Base-by-base conservation (phyloP, 768 basidiomycete genomes). In the Mycena capillaripes region DNA sequence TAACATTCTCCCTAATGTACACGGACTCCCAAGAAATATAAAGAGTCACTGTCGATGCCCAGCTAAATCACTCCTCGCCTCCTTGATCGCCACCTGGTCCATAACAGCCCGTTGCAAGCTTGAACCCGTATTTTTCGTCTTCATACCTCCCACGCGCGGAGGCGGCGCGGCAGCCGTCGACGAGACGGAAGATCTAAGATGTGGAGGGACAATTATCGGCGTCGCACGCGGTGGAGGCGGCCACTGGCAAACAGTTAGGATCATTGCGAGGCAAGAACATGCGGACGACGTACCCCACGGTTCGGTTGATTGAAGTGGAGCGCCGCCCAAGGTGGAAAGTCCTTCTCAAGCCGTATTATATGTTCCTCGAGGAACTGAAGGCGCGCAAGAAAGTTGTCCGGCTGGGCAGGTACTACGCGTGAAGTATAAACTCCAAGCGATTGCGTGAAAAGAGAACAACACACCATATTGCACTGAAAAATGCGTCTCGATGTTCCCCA, bases 231-330 rank as follows among this genome's bases (percentile, higher is more conserved):
- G 94, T 4, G 94, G 94, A 9, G 94, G 92, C 1, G 95, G 94
- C 95, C 95, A 95, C 94, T 95, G 72, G 8, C 44, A 29, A 25
- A 0, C 46, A 12, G 63, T 32, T 25, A 40, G 55, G 62, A 32
- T 46, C 8, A 23, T 46, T n/a, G n/a, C n/a, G 9, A 1, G 25
- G 8, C 52, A 29, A n/a, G 29, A 36, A 61, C 16, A 64, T 16
- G n/a, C 55, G 57, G n/a, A 21, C 66, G 6, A 87, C 93, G 57
- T 82, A 95, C 95, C 30, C 91, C 93, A 68, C 95, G 89, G 76
- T 90, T 87, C 3, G 95, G 95, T 78, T 96, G 94, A 66, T 93
- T 95, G 79, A 95, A 95, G 78, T 95, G 94, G n/a, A 95, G 82
- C 10, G 94, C 93, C 0, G 94, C 93, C 94, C 94, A 95, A 7